phyloP scores from a whole-genome alignment of 192 early-diverging fungal genomes.

The Linnemannia exigua region DNA sequence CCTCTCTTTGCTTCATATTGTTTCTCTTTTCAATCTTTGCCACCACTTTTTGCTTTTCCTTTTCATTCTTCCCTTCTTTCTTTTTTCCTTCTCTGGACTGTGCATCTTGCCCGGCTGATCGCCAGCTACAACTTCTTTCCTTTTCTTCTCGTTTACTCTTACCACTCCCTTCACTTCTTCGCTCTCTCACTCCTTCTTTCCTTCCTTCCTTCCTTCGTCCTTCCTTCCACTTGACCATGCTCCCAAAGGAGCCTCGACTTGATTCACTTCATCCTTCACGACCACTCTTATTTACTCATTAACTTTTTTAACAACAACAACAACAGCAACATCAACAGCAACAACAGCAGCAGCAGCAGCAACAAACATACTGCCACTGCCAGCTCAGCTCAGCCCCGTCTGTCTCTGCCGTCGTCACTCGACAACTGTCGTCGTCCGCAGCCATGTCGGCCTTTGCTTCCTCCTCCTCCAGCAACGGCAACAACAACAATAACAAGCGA shows the following conservation, averaged over 20 bases:
- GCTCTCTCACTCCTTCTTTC: not conserved
- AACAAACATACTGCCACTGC: not conserved
- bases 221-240: not conserved
- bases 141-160: not conserved
- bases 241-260: slow-evolving; percentile 2
- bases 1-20: not conserved
- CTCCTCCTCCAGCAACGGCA: not conserved
- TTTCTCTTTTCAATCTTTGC: not conserved
- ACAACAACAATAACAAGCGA: not conserved
- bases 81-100: not conserved
- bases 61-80: not conserved
- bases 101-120: not conserved
- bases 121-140: not conserved
- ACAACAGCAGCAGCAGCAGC: not conserved
- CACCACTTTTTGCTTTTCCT: not conserved
- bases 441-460: not conserved
- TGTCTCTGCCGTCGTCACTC: not conserved
- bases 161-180: not conserved
- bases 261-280: not conserved
- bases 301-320: not conserved
- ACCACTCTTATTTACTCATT: not conserved
- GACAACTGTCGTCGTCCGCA: not conserved
- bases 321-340: not conserved
- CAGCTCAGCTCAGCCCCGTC: not conserved
- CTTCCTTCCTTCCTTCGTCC: not conserved